Percentiles rank a stretch among this genome's conserved stretches.
Evolutionary conservation across 495 filamentous ascomycete genomes (phyloP).

Genomic region (Chaetomium tenue): DNA sequence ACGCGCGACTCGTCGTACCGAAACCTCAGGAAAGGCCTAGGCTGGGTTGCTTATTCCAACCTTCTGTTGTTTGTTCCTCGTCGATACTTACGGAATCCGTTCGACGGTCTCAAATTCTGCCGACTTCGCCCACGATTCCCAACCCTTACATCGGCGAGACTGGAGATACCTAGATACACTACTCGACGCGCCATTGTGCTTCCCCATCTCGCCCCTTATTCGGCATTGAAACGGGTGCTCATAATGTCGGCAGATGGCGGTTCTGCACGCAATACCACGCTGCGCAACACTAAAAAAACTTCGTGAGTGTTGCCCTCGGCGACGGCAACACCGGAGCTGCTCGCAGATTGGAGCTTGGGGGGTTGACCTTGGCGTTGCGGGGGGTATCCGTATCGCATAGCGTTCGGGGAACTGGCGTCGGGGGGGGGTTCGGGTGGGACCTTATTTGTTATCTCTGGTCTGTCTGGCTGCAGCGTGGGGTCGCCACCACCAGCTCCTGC

Average conservation of each 20-base stretch:
- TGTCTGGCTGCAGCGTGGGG: constrained; percentile 23
- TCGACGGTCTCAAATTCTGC: not conserved
- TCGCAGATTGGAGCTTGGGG: not conserved
- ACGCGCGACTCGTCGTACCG: not conserved
- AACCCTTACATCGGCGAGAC: not conserved
- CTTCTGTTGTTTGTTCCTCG: not conserved
- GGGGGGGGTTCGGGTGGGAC: not conserved
- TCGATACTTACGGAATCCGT: not conserved
- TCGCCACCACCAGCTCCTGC: constrained; percentile 1
- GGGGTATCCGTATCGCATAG: not conserved
- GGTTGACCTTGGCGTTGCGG: not conserved
- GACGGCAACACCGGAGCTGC: constrained; percentile 1
- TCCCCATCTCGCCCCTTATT: not conserved
- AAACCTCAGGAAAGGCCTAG: not conserved
- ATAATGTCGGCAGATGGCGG: constrained; percentile 16
- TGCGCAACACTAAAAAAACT: not conserved
- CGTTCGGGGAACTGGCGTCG: not conserved
- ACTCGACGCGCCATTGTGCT: not conserved
- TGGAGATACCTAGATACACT: not conserved
- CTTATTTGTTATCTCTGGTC: not conserved
- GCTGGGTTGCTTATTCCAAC: not conserved
- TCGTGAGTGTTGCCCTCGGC: constrained; percentile 1
- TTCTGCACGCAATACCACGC: constrained; percentile 11
- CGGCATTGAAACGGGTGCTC: constrained; percentile 17
- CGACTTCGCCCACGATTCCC: not conserved